Percentiles rank a stretch among this genome's conserved stretches.
These are phyloP conservation scores for Xanthoparmelia taractica DNA, from an alignment of 495 filamentous ascomycete species.

Conservation along the genomic window DNA sequence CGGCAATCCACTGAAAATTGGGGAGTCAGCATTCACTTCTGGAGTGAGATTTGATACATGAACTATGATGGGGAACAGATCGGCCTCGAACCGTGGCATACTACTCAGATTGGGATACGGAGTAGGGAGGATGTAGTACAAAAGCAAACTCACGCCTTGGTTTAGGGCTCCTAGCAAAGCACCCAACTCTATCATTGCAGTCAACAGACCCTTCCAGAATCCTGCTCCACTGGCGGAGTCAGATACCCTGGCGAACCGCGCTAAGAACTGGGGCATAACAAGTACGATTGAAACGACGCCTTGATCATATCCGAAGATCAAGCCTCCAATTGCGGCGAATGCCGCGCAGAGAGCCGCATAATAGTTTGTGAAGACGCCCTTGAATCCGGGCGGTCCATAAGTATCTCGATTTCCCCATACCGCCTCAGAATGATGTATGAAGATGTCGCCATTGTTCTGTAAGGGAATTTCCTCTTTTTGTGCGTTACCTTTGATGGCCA, in stretches of 20 bases:
- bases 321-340: constrained; percentile 48
- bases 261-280: constrained; percentile 51
- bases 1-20: constrained; percentile 45
- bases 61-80: neutral
- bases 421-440: constrained; percentile 39
- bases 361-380: constrained; percentile 41
- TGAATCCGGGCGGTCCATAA: constrained; percentile 42
- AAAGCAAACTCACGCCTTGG: constrained; percentile 33
- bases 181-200: constrained; percentile 54
- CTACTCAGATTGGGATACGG: neutral
- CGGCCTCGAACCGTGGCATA: neutral
- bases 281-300: constrained; percentile 50
- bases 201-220: constrained; percentile 54
- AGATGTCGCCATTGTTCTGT: constrained; percentile 15
- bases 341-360: constrained; percentile 48
- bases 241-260: constrained; percentile 41
- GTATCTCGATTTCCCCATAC: constrained; percentile 35
- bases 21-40: neutral
- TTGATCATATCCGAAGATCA: constrained; percentile 53
- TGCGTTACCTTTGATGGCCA: neutral
- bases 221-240: constrained; percentile 38
- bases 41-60: neutral
- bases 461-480: neutral
- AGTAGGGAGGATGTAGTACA: neutral
- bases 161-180: constrained; percentile 49